Evolutionary conservation across 2,329 filamentous ascomycete genomes (phyloP), one percentile per base, ranked within the genome.

Genomic region (Taxawa tesnikishii): DNA sequence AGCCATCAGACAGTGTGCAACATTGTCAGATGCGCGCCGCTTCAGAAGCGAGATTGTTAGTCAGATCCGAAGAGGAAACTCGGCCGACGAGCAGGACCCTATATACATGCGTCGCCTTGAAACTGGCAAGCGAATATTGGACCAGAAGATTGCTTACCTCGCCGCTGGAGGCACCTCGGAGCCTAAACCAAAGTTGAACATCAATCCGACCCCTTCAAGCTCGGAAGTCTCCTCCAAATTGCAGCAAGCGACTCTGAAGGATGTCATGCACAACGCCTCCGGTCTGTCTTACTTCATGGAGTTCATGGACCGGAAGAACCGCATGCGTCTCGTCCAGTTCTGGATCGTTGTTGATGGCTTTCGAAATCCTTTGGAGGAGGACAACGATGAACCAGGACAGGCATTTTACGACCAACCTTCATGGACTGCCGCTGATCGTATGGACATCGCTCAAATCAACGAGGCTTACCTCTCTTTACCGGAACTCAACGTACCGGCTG

Each of bases 231-330:
- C 55, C n/a, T 79, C 80, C 2, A 70, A 68, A 27, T 62, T 87
- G 24, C 78, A 85, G 41, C 80, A 81, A 44, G 79, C 79, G 6
- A 77, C 82, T 1, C 64, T 96, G 2, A 73, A 78, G 9, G 85
- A 96, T 42, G 68, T 98, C n/a, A 67, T 98, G 36, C 80, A 87
- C 43, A 85, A 92, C 54, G 74, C 90, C 3, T 81, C 88, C 1
- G 88, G 84, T 1, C 66, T 98, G 6, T 96, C 90, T 3, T 98
- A 94, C 53, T 96, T 98, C 60, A 98, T 98, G 90, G 90, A 98
- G 53, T 96, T 85, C 49, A 98, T 98, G 90, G 90, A 98, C 53
- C 77, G 90, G 26, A 81, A 87, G 51, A 70, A 72, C 11, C 66
- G 88, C 15, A 88, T 96, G 79, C 72, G 81, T 10, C 62, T 94